A percentile compares a stretch with the other conserved stretches of the same genome.
phyloP scores from a whole-genome alignment of 495 filamentous ascomycete genomes.

The Penicillium cosmopolitanum region DNA sequence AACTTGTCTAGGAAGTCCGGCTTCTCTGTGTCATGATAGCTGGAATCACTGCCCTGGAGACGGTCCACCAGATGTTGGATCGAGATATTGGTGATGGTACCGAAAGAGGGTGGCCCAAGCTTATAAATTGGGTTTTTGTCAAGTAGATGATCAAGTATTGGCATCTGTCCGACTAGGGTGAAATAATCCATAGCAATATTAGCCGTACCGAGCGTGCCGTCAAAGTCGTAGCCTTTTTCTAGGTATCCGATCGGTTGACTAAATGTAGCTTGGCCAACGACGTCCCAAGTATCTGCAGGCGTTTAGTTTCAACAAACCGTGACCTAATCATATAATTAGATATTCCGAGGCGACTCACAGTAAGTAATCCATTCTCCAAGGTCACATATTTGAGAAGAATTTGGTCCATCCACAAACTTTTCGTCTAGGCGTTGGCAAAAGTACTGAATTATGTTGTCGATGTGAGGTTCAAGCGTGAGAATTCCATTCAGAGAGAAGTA shows the following conservation, averaged over 20 bases:
- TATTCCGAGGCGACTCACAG: conserved; percentile 21
- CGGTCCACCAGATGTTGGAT: conserved; percentile 28
- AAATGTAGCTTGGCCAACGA: conserved; percentile 38
- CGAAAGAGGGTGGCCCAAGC: conserved; percentile 28
- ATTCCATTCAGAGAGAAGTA: conserved; percentile 37
- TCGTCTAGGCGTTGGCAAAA: conserved; percentile 36
- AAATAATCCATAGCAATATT: conserved; percentile 30
- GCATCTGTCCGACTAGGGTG: conserved; percentile 56
- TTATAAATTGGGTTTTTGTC: conserved; percentile 57
- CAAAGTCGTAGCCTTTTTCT: conserved; percentile 39
- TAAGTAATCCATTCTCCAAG: conserved; percentile 38
- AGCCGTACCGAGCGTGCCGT: conserved; percentile 18
- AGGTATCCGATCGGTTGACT: conserved; percentile 41
- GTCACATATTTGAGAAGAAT: conserved; percentile 25
- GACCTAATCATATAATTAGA: background rate
- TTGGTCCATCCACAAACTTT: conserved; percentile 29
- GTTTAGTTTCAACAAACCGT: background rate
- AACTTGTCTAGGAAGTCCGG: conserved; percentile 42
- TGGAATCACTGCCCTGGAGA: conserved; percentile 15
- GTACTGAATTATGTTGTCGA: conserved; percentile 38
- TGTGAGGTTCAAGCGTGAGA: conserved; percentile 34
- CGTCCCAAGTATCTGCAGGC: conserved; percentile 40
- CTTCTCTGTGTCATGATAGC: conserved; percentile 22
- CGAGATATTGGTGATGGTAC: conserved; percentile 27
- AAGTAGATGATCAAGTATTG: conserved; percentile 61